Evolutionary conservation across 2,329 filamentous ascomycete species (phyloP).

Genomic region (Aspergillus fijiensis): DNA sequence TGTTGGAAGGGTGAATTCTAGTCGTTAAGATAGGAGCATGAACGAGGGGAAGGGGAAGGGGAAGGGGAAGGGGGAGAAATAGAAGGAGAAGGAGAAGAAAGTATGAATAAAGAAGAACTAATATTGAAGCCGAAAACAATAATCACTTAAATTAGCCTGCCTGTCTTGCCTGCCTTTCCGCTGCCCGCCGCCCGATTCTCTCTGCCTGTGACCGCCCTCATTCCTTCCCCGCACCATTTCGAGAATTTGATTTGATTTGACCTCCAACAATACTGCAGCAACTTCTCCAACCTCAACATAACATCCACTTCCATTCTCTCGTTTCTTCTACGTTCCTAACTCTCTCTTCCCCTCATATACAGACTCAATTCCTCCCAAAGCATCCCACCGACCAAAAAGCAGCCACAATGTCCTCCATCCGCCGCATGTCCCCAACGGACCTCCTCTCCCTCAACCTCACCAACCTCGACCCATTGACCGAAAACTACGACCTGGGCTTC

Average conservation of each 20-base stretch:
- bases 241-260: no score
- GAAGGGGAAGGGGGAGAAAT: no score
- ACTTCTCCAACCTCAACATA: no score
- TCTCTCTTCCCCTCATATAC: not conserved
- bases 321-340: not conserved
- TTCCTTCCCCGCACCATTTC: constrained; percentile 5
- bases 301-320: no score
- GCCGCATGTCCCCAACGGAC: constrained; percentile 80
- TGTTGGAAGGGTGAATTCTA: no score
- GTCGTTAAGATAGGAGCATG: not conserved
- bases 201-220: constrained; percentile 24
- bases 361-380: not conserved
- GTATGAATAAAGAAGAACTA: not conserved
- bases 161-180: not conserved
- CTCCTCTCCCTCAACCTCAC: constrained; percentile 88
- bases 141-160: not conserved
- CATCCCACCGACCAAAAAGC: not conserved
- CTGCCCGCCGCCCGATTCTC: not conserved
- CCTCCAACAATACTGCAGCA: no score
- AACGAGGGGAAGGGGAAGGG: not conserved
- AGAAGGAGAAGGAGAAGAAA: not conserved
- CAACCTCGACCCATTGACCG: constrained; percentile 94
- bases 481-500: constrained; percentile 94
- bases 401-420: constrained; percentile 72
- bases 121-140: no score